Base-by-base conservation (phyloP, 768 basidiomycete species). In the Panaeolus papilionaceus region DNA sequence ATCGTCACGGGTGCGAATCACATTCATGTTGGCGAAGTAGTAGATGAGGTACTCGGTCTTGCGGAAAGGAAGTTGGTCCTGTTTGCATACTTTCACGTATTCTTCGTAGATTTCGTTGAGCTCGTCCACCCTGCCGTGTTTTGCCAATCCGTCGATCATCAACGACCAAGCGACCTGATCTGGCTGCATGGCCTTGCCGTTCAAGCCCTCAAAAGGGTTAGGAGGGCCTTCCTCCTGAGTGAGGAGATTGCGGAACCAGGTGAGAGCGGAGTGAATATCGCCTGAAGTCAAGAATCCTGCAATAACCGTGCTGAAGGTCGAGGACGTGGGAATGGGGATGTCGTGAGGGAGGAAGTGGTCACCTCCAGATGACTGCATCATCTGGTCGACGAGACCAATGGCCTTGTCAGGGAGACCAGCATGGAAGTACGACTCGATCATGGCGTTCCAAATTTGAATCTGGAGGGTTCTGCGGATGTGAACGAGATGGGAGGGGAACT, bases 371-470 rank as follows among this genome's bases (percentile, higher is more conserved):
- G 85, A 79, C 66, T 86, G 82, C 76, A 95, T 79, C 92, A 95
- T 94, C 69, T 84, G 78, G 65, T 92, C 88, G 47, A 96, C 79
- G 2, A 95, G 76, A 26, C 76, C 86, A 10, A 95, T 72, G 9
- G 89, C 94, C 54, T 84, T 85, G 23, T 86, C 87, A 0, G 91
- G 84, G 63, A 88, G 78, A 1, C 88, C 88, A 44, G 81, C 84
- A 44, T 81, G 83, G 81, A 96, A 90, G 76, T 92, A 90, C 0
- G 89, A 84, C 61, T 88, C 83, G 40, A 96, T 88, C 90, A 94
- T 93, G 71, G 85, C 81, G 70, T 93, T 92, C 88, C 88, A 95
- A 2, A 90, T 79, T 44, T 80, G 74, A 54, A 90, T 78, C 63
- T 85, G 83, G 23, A 79, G 77, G 38, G 76, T 74, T 44, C 75